These are phyloP conservation scores for Chalciporus sp. DNA, from an alignment of 1,284 basidiomycete species.

Conservation along the genomic window DNA sequence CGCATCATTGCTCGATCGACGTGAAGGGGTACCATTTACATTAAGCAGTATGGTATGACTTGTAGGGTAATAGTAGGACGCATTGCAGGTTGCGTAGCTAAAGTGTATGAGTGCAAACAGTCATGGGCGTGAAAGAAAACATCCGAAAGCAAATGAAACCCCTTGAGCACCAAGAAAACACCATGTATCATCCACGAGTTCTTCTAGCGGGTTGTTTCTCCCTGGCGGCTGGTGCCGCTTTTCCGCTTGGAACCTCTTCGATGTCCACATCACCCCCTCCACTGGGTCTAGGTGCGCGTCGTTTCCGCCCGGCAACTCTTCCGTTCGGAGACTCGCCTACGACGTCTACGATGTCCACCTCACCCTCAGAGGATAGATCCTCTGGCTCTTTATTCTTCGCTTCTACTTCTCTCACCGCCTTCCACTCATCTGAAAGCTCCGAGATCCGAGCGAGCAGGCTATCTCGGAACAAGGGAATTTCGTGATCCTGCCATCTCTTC, in stretches of 20 bases:
- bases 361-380: slow-evolving; percentile 48
- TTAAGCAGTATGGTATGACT: slow-evolving; percentile 21
- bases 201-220: slow-evolving; percentile 21
- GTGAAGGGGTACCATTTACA: not conserved
- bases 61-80: slow-evolving; percentile 21
- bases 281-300: not conserved
- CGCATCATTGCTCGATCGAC: not conserved
- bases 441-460: slow-evolving; percentile 36
- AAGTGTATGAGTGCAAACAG: not conserved
- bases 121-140: slow-evolving; percentile 2
- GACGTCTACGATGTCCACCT: slow-evolving; percentile 49
- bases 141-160: slow-evolving; percentile 1
- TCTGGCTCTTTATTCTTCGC: slow-evolving; percentile 28
- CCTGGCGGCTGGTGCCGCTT: slow-evolving; percentile 8
- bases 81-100: not conserved
- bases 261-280: not conserved
- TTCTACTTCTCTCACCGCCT: slow-evolving; percentile 38
- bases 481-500: slow-evolving; percentile 50
- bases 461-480: slow-evolving; percentile 38
- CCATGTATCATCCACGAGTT: slow-evolving; percentile 29
- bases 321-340: slow-evolving; percentile 28
- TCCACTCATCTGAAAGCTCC: slow-evolving; percentile 47
- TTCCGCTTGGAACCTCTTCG: slow-evolving; percentile 23
- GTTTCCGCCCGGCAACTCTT: not conserved
- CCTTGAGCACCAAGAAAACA: not conserved